Percentiles rank a stretch among this genome's conserved stretches.
phyloP scores from a whole-genome alignment of 306 rosid species.

The Delonix regia region DNA sequence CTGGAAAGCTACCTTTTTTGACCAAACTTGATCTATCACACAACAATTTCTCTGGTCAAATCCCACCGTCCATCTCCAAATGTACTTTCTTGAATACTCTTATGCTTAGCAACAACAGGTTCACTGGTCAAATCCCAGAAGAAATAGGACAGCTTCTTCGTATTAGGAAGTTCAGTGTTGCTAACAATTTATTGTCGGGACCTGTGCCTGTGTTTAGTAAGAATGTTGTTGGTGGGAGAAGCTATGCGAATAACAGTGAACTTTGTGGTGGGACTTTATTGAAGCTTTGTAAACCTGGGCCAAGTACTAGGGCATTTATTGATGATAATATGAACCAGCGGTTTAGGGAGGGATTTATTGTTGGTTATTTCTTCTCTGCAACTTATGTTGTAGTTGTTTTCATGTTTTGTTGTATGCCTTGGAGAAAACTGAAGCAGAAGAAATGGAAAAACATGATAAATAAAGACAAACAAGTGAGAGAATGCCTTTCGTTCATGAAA shows the following conservation, averaged over 20 bases:
- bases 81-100: background rate
- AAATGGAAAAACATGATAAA: background rate
- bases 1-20: background rate
- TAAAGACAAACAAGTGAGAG: background rate
- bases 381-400: background rate
- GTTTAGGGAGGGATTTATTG: conserved; percentile 25
- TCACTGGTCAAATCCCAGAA: conserved; percentile 33
- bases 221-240: too few species aligned
- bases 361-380: conserved; percentile 24
- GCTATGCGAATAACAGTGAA: background rate
- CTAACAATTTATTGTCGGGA: conserved; percentile 31
- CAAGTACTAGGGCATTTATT: too few species aligned
- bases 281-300: too few species aligned
- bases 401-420: background rate
- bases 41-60: conserved; percentile 32
- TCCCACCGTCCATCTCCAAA: background rate
- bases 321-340: background rate
- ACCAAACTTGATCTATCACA: background rate
- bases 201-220: background rate
- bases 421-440: background rate
- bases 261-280: conserved; percentile 37
- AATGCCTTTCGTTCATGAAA: background rate
- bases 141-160: background rate
- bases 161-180: background rate
- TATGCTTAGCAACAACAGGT: conserved; percentile 12